Base-by-base conservation (phyloP, 176 grass and related monocot species). In the Carex parvula region DNA sequence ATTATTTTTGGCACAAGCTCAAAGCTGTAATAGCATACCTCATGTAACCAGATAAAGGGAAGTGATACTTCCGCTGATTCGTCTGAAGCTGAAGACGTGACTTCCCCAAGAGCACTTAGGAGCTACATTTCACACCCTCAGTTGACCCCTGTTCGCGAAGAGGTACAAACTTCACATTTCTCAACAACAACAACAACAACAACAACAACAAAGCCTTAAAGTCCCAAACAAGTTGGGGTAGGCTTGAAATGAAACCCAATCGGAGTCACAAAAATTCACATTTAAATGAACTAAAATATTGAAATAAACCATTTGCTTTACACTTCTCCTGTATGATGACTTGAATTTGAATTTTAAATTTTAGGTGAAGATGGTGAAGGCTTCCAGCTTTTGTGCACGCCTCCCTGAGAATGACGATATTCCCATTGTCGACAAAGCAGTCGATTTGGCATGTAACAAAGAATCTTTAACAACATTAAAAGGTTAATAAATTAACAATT, bases 1-100 rank as follows among this genome's bases (percentile, higher is more conserved):
- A 8, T 32, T 70, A 79, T 26, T 12, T 22, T 63, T n/a, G 64
- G 8, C 73, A 68, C 14, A 15, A 76, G 18, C 57, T 62, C 58
- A 21, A 74, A 82, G 15, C 63, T 82, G 67, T 88, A 60, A 62
- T 62, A 82, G 14, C 41, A 89, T 88, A 41, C 66, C 82, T 26
- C 84, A 60, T 76, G 85, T 70, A 58, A 21, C 0, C 58, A 95
- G 95, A 66, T 88, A 80, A 92, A 82, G 70, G 88, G 91, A 68
- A 98, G 95, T 30, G 95, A 98, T 87, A 93, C 95, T 24, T 98
- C 95, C 84, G 92, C 92, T 0, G 95, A 98, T 77, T 98, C 95
- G 29, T 98, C 95, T 68, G 95, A 98, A 88, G 92, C 89, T 89
- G 95, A 98, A 0, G 95, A 98, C 70, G 79, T 86, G 83, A 84